phyloP scores from a whole-genome alignment of 2,329 filamentous ascomycete genomes.

The Chrysosporium keratinophilum region DNA sequence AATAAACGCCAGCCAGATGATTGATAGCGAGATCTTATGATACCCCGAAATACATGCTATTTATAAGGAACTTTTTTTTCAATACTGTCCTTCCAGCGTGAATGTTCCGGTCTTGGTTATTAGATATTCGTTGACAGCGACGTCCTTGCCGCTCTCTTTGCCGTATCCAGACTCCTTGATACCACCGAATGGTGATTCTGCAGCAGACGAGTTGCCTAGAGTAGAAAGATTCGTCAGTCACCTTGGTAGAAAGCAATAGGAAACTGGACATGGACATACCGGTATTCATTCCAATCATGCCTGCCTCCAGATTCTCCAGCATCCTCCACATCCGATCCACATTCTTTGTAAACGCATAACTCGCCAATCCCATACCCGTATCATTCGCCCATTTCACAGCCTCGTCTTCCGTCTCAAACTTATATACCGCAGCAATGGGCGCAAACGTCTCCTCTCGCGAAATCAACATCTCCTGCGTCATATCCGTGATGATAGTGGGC shows the following conservation, averaged over 20 bases:
- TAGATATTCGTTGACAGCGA: constrained; percentile 52
- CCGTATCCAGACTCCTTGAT: constrained; percentile 60
- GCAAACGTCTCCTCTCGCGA: constrained; percentile 55
- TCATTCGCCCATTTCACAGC: constrained; percentile 51
- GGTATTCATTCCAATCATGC: constrained; percentile 59
- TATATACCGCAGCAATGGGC: constrained; percentile 53
- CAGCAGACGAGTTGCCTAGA: constrained; percentile 51
- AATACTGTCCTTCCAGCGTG: constrained; percentile 49
- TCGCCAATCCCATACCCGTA: constrained; percentile 55
- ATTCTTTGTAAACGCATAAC: constrained; percentile 59
- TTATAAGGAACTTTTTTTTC: constrained; percentile 10
- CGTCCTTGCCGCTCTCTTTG: constrained; percentile 57
- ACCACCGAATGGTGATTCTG: constrained; percentile 56
- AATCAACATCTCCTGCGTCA: constrained; percentile 49
- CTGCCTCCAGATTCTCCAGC: constrained; percentile 57
- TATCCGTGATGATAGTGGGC: constrained; percentile 53
- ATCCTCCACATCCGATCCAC: constrained; percentile 55
- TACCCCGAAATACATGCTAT: not conserved
- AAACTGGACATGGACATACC: constrained; percentile 28
- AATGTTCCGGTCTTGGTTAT: constrained; percentile 57
- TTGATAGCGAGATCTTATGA: not conserved
- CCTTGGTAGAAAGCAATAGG: not conserved
- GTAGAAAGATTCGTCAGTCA: not conserved
- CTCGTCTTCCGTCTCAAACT: constrained; percentile 57
- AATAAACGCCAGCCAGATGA: not conserved